Percentiles rank a stretch among this genome's conserved stretches.
phyloP scores from a whole-genome alignment of 495 filamentous ascomycete species.

The Penicillium antarcticum region DNA sequence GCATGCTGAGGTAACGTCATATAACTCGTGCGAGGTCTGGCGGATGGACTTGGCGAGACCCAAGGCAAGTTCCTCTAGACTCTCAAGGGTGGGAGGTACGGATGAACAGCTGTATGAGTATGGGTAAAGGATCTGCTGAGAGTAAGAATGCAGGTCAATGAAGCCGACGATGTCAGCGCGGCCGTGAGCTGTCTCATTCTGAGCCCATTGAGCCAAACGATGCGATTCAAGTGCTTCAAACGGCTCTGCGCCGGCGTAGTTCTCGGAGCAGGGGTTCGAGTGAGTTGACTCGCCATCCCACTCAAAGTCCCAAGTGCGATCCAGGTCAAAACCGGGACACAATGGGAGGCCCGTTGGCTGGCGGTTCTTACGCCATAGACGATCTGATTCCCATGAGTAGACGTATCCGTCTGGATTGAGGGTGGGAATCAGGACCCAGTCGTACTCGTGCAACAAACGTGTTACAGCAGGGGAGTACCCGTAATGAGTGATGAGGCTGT shows the following conservation, averaged over 20 bases:
- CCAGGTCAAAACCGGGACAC: conserved; percentile 86
- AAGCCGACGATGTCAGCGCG: conserved; percentile 73
- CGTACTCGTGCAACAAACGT: conserved; percentile 73
- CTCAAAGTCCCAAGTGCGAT: conserved; percentile 78
- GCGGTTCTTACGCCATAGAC: conserved; percentile 93
- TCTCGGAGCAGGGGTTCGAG: conserved; percentile 87
- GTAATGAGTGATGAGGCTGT: conserved; percentile 81
- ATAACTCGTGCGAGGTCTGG: conserved; percentile 66
- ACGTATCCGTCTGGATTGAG: conserved; percentile 93
- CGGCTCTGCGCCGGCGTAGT: conserved; percentile 76
- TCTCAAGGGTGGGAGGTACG: conserved; percentile 81
- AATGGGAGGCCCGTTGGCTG: conserved; percentile 78
- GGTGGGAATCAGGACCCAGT: conserved; percentile 86
- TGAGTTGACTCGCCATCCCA: conserved; percentile 70
- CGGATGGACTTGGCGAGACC: conserved; percentile 90
- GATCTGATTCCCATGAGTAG: conserved; percentile 88
- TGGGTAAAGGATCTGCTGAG: conserved; percentile 90
- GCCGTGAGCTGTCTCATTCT: conserved; percentile 72
- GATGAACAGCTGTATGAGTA: conserved; percentile 80
- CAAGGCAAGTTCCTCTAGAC: conserved; percentile 82
- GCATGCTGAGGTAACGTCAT: conserved; percentile 82
- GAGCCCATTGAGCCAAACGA: conserved; percentile 76
- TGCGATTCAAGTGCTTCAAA: conserved; percentile 82
- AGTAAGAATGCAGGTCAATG: conserved; percentile 92
- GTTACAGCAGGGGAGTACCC: conserved; percentile 65